Base-by-base conservation (phyloP, 2,329 filamentous ascomycete genomes). In the Sporothrix brasiliensis region DNA sequence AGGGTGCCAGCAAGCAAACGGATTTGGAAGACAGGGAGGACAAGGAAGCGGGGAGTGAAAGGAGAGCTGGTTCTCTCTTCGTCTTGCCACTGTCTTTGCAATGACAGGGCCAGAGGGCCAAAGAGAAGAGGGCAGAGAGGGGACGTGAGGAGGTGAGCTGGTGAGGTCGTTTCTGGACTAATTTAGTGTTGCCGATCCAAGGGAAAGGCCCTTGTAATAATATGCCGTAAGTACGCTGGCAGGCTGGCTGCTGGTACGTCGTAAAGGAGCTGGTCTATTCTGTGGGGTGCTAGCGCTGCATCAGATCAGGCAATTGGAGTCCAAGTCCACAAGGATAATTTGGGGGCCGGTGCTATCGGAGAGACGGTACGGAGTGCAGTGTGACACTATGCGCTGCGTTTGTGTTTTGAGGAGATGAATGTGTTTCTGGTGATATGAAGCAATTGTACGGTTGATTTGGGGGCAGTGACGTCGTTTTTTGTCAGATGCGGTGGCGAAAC, bases 141-240 rank as follows among this genome's bases (percentile, higher is more conserved):
- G 58, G 39, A 16, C n/a, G 39, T 10, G 58, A 63, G 58, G 58
- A 19, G 10, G 34, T 11, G 39, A 63, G 21, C 34, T 44, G 10
- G 34, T 11, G 39, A 63, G 21, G 56, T 44, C 34, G 56, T 61
- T 61, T 63, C 41, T 63, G 41, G 49, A 50, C 60, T 53, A 68
- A 60, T 66, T 63, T 72, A 70, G 70, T 58, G 65, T 30, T 67
- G 68, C 47, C 65, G 65, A 70, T 71, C 70, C 44, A 69, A 56
- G 52, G 27, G 44, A 44, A 52, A 41, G 52, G 56, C 47, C 58
- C 47, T 49, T 7, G 4, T 6, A 9, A 9, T 34, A 19, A 14
- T 56, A 10, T 69, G 58, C 30, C 56, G 53, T n/a, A 39, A 19
- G 34, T 34, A 24, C 41, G 39, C 39, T 41, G 47, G n/a, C n/a